Evolutionary conservation across 176 grass and related monocot species (phyloP), one percentile per base, ranked within the genome.

Genomic region (Juncus inflexus): DNA sequence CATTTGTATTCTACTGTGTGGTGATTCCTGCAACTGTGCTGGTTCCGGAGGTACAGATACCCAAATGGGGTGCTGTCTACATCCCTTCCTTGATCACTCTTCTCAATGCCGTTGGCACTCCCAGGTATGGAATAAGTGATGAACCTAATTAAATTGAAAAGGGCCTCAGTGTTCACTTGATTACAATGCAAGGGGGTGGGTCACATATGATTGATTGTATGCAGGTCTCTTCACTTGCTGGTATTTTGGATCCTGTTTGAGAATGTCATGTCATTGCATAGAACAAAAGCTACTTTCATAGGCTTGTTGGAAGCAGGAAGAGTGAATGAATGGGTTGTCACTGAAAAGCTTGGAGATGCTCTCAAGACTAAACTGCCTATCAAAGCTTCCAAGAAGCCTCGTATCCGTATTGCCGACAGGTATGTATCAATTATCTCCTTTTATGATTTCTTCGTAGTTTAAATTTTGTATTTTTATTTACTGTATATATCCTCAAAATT

Each of bases 261-360:
- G 80, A 91, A 91, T 77, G 89, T 87, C 14, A 91, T 91, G 89
- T 91, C 89, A n/a, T 47, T 91, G 49, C 89, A 91, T 74, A 87
- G 89, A 79, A 91, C 84, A 40, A 91, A 82, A 63, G 84, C 89
- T 15, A 91, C 89, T 57, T 76, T 91, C 15, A 91, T 81, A 2
- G 84, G 84, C 10, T 59, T 91, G 43, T 41, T 91, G 49, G 89
- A 92, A 83, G 64, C 78, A 59, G 84, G 84, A 52, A 79, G 84
- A 61, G 88, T 87, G 56, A 91, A 91, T 7, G 84, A 91, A 69
- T 91, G 88, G 84, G 84, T 91, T 65, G 89, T 92, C 66, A 92
- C 89, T 37, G 81, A 87, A 74, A 92, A 92, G 28, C 78, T 87
- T 66, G 89, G 89, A 11, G 84, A 87, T 6, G 72, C 82, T 60